Conservation (phyloP, 1,284 basidiomycete species). For the Marasmius oreades region DNA sequence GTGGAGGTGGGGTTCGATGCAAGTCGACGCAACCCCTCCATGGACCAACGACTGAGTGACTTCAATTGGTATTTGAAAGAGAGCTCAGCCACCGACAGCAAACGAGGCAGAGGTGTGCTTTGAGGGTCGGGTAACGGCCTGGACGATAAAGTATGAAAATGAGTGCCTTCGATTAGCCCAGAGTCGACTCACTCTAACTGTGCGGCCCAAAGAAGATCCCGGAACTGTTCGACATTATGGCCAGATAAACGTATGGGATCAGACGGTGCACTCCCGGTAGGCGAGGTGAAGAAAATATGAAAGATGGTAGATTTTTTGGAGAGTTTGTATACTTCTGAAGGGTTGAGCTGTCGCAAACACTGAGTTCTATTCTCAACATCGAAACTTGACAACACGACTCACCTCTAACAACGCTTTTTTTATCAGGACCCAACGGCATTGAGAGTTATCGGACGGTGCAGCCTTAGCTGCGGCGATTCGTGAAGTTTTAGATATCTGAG, state of each 20-base stretch:
- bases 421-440: neutral
- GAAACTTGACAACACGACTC: neutral
- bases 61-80: slow-evolving; percentile 2
- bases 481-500: neutral
- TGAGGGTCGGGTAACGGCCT: slow-evolving; percentile 7
- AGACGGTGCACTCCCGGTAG: neutral
- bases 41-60: slow-evolving; percentile 3
- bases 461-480: neutral
- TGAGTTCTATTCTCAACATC: neutral
- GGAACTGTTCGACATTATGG: slow-evolving; percentile 5
- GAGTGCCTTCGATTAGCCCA: neutral
- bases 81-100: slow-evolving; percentile 9
- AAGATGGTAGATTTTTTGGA: neutral
- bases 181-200: neutral
- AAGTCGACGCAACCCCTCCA: neutral
- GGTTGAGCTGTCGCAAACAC: neutral
- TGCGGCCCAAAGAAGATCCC: slow-evolving; percentile 5
- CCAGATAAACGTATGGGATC: slow-evolving; percentile 6
- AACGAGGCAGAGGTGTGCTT: neutral
- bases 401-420: neutral
- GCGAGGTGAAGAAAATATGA: neutral
- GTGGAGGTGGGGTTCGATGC: neutral
- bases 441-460: neutral
- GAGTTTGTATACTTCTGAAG: neutral
- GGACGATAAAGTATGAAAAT: neutral